Conservation (phyloP, 2,329 filamentous ascomycete genomes). For the Thielaviopsis ethacetica region DNA sequence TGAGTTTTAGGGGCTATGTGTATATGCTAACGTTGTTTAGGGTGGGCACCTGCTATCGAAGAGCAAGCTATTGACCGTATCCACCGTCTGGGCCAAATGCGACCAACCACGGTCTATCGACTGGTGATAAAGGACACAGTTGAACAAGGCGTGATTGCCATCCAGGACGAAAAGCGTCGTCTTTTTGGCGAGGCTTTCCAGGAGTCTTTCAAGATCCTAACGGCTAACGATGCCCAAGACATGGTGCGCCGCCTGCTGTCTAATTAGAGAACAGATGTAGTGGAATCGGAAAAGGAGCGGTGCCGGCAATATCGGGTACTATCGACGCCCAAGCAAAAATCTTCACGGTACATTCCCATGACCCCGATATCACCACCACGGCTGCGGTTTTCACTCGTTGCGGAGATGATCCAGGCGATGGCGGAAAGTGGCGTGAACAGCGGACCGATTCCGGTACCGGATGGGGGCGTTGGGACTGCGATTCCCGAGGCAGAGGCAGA, state of each 20-base stretch:
- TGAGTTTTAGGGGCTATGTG: neutral
- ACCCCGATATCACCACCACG: too few relatives aligned
- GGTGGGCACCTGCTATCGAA: constrained; percentile 89
- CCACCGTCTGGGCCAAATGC: constrained; percentile 68
- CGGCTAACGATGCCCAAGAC: neutral
- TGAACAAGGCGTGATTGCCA: constrained; percentile 63
- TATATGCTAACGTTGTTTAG: constrained; percentile 15
- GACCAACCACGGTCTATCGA: constrained; percentile 63
- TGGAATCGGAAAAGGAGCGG: neutral
- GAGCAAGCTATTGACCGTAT: constrained; percentile 84
- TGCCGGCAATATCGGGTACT: too few relatives aligned
- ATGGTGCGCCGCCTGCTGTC: constrained; percentile 9
- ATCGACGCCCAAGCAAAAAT: too few relatives aligned
- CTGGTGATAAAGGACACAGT: constrained; percentile 67
- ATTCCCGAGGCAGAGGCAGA: too few relatives aligned
- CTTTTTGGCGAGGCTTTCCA: constrained; percentile 65
- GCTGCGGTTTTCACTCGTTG: too few relatives aligned
- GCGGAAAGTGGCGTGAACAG: too few relatives aligned
- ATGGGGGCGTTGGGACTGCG: too few relatives aligned
- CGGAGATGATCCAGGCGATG: too few relatives aligned
- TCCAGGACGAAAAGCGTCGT: constrained; percentile 65
- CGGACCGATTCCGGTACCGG: too few relatives aligned
- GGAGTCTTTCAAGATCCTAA: constrained; percentile 37
- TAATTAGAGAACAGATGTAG: neutral
- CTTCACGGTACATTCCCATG: too few relatives aligned